Percentiles rank a stretch among this genome's conserved stretches.
Evolutionary conservation across 2,329 filamentous ascomycete genomes (phyloP).

Genomic region (Elsinoe australis): DNA sequence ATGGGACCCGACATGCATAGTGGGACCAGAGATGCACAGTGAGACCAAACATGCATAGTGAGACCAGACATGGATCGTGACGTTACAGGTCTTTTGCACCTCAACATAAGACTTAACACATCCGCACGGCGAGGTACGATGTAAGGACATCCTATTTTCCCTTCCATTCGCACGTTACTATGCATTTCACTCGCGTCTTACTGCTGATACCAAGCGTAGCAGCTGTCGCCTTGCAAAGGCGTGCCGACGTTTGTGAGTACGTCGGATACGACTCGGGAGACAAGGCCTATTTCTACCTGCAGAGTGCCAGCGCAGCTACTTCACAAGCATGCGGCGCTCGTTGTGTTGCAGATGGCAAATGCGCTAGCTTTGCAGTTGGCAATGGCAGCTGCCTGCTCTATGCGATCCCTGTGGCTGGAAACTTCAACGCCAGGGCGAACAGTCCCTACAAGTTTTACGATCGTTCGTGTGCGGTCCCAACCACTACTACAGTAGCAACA

Average conservation of each 20-base stretch:
- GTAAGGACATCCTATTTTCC: no score
- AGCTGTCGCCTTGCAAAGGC: no score
- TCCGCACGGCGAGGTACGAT: no score
- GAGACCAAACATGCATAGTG: no score
- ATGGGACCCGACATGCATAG: no score
- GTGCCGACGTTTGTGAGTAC: not conserved
- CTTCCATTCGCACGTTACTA: no score
- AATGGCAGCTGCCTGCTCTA: not conserved
- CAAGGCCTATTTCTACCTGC: not conserved
- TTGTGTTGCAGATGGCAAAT: not conserved
- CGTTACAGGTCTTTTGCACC: no score
- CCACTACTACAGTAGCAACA: not conserved
- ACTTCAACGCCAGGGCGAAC: not conserved
- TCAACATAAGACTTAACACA: no score
- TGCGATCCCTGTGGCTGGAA: not conserved
- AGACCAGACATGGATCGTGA: no score
- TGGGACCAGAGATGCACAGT: no score
- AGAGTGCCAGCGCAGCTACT: not conserved
- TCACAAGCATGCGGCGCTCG: not conserved
- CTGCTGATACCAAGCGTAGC: no score
- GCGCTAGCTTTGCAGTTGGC: not conserved
- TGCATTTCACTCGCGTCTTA: no score
- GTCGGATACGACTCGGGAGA: not conserved
- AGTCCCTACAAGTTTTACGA: not conserved
- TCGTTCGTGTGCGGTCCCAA: not conserved